Base-by-base conservation (phyloP, 495 filamentous ascomycete species). In the Articulospora tetracladia region DNA sequence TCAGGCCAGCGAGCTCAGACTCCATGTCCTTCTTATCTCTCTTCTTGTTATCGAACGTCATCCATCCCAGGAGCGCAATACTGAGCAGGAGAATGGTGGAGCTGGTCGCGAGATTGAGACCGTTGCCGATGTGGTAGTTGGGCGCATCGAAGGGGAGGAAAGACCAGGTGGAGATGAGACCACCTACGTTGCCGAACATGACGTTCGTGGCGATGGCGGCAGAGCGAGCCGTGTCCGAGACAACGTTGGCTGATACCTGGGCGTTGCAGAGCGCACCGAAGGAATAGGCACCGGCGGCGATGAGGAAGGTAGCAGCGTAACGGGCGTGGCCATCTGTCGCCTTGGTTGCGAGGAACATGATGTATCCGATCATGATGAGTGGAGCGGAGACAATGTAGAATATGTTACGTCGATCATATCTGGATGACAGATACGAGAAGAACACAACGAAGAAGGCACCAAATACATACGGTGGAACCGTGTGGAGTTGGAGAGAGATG, bases 101-200 rank as follows among this genome's bases (percentile, higher is more conserved):
- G 2, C 77, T 69, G 0, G 85, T 83, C 0, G 85, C 87, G n/a
- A 90, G 69, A 66, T 91, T 90, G 34, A 92, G 68, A 0, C 87
- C 87, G 69, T 92, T 90, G 1, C 88, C 88, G 61, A 90, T 88
- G 55, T 74, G 84, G 69, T 88, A 92, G 57, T 89, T 74, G 3
- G 88, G 88, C 0, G 67, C 80, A 67, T 91, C 87, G 44, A 68
- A 82, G 0, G 82, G 77, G 36, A 90, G 67, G 68, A 88, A 92
- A 3, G 74, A 76, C 88, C 88, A 91, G 15, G 86, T 90, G 1
- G 83, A 77, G 65, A 92, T 80, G 36, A 92, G 67, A 0, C 88
- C 88, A 27, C 88, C 88, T 28, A 90, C 69, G 61, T 90, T 90
- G 51, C 87, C 88, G 24, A 87, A 73, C 86, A 89, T 90, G 59